Conservation (phyloP, 306 rosid species). For the Rosa rugosa region DNA sequence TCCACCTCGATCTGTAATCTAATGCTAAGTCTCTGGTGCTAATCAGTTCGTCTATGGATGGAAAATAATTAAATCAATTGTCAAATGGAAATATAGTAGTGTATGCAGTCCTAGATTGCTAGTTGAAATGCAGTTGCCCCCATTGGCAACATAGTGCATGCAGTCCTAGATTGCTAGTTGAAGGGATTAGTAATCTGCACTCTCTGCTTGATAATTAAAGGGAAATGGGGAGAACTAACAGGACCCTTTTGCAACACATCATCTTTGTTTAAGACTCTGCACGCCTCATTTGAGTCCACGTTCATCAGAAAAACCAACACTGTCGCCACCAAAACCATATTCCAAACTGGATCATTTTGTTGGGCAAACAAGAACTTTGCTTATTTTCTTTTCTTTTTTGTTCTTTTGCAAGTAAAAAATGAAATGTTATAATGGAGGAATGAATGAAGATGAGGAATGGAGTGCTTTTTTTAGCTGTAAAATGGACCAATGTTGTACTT, state of each 20-base stretch:
- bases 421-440: too few species aligned
- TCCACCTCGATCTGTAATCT: too few species aligned
- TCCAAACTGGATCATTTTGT: not conserved
- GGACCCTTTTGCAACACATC: not conserved
- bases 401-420: too few species aligned
- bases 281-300: not conserved
- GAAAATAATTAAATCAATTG: too few species aligned
- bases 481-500: not conserved
- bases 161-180: not conserved
- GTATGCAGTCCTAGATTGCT: too few species aligned
- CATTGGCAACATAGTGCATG: not conserved
- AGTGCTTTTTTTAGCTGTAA: too few species aligned
- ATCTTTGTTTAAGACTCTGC: not conserved
- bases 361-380: not conserved
- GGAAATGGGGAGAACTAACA: not conserved
- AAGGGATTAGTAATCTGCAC: not conserved
- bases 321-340: not conserved
- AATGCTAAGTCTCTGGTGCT: too few species aligned
- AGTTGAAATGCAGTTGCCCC: not conserved
- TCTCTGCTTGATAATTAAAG: not conserved
- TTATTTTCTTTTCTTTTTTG: too few species aligned
- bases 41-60: too few species aligned
- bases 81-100: too few species aligned
- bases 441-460: too few species aligned
- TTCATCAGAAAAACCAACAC: not conserved